phyloP scores from a whole-genome alignment of 129 eudicot genomes.

The Glebionis coronaria region DNA sequence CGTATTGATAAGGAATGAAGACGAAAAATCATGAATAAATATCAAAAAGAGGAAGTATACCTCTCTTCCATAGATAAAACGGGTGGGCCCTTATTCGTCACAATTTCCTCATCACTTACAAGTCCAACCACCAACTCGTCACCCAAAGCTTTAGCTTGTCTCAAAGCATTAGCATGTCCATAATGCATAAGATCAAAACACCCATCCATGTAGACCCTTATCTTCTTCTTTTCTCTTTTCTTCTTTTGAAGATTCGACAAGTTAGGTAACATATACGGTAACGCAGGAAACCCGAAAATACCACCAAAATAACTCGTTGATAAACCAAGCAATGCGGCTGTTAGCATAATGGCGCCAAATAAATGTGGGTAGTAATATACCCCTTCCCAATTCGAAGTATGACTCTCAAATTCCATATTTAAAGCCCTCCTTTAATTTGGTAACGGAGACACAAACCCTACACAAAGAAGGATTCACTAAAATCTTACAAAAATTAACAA shows the following conservation, averaged over 20 bases:
- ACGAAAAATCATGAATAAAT: background rate
- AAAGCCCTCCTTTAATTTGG: constrained; percentile 16
- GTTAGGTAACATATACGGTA: constrained; percentile 38
- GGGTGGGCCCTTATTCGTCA: constrained; percentile 85
- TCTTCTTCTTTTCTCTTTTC: constrained; percentile 28
- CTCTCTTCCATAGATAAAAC: constrained; percentile 92
- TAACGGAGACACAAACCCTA: constrained; percentile 75
- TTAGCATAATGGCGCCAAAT: constrained; percentile 78
- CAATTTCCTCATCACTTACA: constrained; percentile 80
- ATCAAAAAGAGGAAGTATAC: constrained; percentile 30
- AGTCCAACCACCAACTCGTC: constrained; percentile 91
- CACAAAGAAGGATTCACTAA: background rate
- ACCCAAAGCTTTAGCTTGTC: constrained; percentile 50
- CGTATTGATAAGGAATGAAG: background rate
- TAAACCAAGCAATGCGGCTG: constrained; percentile 73
- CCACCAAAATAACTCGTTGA: constrained; percentile 79
- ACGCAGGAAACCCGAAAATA: constrained; percentile 44
- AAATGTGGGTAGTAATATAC: constrained; percentile 68
- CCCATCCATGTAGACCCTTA: constrained; percentile 41
- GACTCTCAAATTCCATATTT: constrained; percentile 70
- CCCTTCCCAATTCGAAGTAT: constrained; percentile 68
- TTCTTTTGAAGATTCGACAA: constrained; percentile 26
- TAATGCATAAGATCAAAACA: constrained; percentile 42
- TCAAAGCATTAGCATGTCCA: constrained; percentile 38
- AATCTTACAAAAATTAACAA: background rate